These are phyloP conservation scores for Westerdykella ornata DNA, from an alignment of 2,329 filamentous ascomycete genomes.

Conservation along the genomic window DNA sequence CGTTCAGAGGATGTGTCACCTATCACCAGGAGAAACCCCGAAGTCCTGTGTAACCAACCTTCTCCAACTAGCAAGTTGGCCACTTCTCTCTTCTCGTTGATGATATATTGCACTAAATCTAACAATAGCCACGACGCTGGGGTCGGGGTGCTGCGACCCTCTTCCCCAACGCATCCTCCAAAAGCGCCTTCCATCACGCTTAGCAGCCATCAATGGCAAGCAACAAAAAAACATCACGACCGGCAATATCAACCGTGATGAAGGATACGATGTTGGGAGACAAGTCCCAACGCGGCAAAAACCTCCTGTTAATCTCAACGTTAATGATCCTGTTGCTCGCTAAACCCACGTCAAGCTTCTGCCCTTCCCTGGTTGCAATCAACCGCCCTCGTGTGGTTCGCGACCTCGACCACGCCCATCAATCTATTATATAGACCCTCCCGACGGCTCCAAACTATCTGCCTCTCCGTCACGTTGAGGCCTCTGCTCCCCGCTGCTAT, in stretches of 20 bases:
- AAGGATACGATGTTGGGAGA: neutral
- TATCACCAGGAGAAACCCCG: too few relatives aligned
- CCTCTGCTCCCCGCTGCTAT: constrained; percentile 15
- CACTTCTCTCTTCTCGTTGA: too few relatives aligned
- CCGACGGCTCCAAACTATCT: constrained; percentile 25
- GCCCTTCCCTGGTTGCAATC: constrained; percentile 26
- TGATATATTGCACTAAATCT: too few relatives aligned
- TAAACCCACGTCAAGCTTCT: constrained; percentile 15
- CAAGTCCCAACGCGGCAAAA: neutral
- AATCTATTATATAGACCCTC: constrained; percentile 10
- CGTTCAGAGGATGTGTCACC: too few relatives aligned
- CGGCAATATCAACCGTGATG: neutral
- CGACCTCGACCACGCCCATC: constrained; percentile 28
- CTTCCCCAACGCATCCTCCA: too few relatives aligned
- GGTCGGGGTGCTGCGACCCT: too few relatives aligned
- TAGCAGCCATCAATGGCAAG: too few relatives aligned
- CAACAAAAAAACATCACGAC: neutral
- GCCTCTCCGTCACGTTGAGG: constrained; percentile 13
- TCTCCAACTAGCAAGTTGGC: too few relatives aligned
- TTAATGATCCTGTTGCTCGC: constrained; percentile 11
- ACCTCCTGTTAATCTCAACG: constrained; percentile 20
- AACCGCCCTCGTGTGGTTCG: constrained; percentile 29
- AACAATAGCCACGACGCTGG: too few relatives aligned
- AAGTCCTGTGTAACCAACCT: too few relatives aligned
- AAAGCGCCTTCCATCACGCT: too few relatives aligned